phyloP scores from a whole-genome alignment of 129 eudicot genomes.

The Tanacetum coccineum region DNA sequence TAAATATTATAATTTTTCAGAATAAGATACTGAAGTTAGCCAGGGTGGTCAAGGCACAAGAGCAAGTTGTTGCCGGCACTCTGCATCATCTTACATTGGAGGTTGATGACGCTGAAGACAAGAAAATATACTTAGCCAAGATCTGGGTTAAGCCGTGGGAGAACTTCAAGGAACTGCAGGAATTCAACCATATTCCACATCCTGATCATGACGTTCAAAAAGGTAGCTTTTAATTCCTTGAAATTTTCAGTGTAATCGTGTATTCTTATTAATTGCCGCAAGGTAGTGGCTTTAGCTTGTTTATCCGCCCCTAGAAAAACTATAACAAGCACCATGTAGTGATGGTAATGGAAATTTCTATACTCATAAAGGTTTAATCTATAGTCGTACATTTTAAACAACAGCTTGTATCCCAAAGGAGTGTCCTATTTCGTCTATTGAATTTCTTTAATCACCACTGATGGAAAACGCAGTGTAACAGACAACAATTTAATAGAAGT shows the following conservation, averaged over 20 bases:
- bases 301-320: not conserved
- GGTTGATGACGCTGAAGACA: slow-evolving; percentile 55
- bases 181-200: slow-evolving; percentile 43
- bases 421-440: no score
- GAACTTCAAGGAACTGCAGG: slow-evolving; percentile 78
- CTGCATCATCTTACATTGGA: slow-evolving; percentile 80
- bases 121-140: slow-evolving; percentile 72
- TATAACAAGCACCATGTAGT: not conserved
- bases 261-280: not conserved
- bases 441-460: no score
- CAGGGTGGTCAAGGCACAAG: slow-evolving; percentile 71
- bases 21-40: slow-evolving; percentile 60
- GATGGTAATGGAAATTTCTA: not conserved
- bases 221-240: slow-evolving; percentile 25
- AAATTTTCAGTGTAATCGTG: not conserved
- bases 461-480: no score
- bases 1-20: slow-evolving; percentile 13
- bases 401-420: not conserved
- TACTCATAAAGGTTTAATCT: not conserved
- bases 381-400: not conserved
- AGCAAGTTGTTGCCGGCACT: slow-evolving; percentile 85
- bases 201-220: slow-evolving; percentile 33
- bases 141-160: slow-evolving; percentile 88
- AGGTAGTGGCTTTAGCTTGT: not conserved
- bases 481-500: no score